Conservation (phyloP, 169 alveolate species). For the Besnoitia besnoiti region DNA sequence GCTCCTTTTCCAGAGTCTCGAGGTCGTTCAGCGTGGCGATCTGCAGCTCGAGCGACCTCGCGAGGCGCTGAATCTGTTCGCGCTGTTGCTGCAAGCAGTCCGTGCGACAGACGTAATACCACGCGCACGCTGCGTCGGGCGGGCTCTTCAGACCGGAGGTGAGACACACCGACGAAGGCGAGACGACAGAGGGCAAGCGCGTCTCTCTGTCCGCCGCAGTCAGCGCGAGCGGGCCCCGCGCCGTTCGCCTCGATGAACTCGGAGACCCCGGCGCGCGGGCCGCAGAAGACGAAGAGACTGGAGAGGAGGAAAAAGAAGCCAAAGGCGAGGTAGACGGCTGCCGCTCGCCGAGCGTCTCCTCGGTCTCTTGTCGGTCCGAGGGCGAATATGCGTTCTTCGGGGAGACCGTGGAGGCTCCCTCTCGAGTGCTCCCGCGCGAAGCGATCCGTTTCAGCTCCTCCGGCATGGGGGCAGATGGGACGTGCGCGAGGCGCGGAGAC, state of each 20-base stretch:
- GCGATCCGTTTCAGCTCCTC: too few species aligned
- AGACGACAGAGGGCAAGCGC: not conserved
- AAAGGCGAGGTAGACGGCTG: too few species aligned
- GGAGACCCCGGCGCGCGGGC: too few species aligned
- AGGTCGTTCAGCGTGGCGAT: not conserved
- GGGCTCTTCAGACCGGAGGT: not conserved
- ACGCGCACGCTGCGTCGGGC: not conserved
- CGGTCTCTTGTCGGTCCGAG: too few species aligned
- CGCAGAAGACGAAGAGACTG: not conserved
- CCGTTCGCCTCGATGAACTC: too few species aligned
- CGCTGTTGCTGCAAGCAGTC: not conserved
- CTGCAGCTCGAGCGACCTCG: not conserved
- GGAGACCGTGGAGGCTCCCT: too few species aligned
- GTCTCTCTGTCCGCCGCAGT: not conserved
- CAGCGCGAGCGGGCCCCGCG: too few species aligned
- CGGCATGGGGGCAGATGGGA: too few species aligned
- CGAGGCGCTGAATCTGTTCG: not conserved
- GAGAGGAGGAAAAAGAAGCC: not conserved
- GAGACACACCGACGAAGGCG: not conserved
- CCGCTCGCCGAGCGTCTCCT: too few species aligned
- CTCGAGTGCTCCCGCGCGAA: too few species aligned
- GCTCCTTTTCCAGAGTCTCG: not conserved
- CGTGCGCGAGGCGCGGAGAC: too few species aligned
- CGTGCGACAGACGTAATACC: slow-evolving; percentile 29
- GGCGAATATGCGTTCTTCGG: too few species aligned